A percentile compares a stretch with the other conserved stretches of the same genome.
Evolutionary conservation across 2,329 filamentous ascomycete genomes (phyloP).

Genomic region (Aspergillus ruber): DNA sequence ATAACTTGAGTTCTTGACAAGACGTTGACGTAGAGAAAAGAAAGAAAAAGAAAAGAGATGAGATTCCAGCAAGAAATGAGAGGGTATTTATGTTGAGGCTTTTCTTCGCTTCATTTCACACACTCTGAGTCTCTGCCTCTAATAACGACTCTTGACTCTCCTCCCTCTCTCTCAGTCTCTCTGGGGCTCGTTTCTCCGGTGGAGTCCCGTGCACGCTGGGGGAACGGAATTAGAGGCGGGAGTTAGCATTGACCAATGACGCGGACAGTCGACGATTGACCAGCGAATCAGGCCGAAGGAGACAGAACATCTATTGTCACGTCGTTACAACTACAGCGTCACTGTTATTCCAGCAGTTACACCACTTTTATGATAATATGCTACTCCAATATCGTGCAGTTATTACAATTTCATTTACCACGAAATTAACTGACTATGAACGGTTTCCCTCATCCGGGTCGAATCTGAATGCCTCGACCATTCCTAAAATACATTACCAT

Average conservation of each 20-base stretch:
- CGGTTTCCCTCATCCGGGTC: no score
- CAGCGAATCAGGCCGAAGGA: slow-evolving; percentile 20
- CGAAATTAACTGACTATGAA: no score
- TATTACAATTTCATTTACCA: no score
- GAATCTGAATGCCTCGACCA: neutral
- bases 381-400: no score
- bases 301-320: slow-evolving; percentile 14
- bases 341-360: no score
- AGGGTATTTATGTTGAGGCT: no score
- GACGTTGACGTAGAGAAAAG: neutral
- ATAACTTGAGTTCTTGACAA: neutral
- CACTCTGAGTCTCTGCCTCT: no score
- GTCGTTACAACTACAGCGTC: neutral
- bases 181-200: neutral
- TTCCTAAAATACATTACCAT: neutral
- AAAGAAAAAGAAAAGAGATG: neutral
- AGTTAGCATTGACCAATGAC: neutral
- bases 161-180: no score
- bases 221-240: neutral
- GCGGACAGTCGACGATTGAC: slow-evolving; percentile 4
- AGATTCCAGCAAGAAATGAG: no score
- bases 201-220: slow-evolving; percentile 1
- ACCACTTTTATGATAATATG: no score
- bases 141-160: no score
- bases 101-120: no score